phyloP scores from a whole-genome alignment of 352 stramenopile genomes.

The Phytopythium boreale region DNA sequence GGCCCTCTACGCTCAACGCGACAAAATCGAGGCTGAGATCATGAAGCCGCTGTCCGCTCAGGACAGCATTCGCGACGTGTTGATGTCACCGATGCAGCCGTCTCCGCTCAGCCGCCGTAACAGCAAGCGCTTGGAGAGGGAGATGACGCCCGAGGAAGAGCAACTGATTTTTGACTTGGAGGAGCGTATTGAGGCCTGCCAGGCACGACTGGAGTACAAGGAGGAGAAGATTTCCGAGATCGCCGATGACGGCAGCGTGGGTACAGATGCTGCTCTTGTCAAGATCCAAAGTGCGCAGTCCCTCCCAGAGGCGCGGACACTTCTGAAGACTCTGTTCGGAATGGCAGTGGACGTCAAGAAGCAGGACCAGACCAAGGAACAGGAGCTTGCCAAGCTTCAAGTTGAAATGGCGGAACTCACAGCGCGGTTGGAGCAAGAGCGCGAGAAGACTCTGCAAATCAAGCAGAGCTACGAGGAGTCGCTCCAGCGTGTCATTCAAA shows the following conservation, averaged over 20 bases:
- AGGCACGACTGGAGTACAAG: conserved; percentile 87
- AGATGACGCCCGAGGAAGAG: conserved; percentile 78
- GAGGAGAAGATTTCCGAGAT: conserved; percentile 88
- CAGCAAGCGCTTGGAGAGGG: conserved; percentile 39
- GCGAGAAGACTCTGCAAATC: conserved; percentile 70
- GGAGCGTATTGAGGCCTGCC: conserved; percentile 82
- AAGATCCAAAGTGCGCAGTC: conserved; percentile 86
- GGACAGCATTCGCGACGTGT: conserved; percentile 72
- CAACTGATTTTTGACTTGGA: conserved; percentile 81
- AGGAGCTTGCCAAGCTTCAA: conserved; percentile 70
- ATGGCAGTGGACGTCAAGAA: conserved; percentile 89
- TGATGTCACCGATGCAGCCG: conserved; percentile 70
- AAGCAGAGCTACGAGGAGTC: conserved; percentile 85
- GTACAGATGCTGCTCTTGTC: conserved; percentile 45
- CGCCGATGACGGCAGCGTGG: conserved; percentile 41
- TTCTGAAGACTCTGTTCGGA: conserved; percentile 83
- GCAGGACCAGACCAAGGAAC: conserved; percentile 78
- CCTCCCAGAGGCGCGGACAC: conserved; percentile 70
- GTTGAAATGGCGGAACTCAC: conserved; percentile 67
- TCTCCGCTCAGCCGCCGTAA: conserved; percentile 38
- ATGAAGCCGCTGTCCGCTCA: conserved; percentile 57
- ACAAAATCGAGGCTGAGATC: conserved; percentile 68
- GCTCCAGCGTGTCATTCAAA: conserved; percentile 65
- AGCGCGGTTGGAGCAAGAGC: conserved; percentile 62
- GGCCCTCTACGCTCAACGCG: conserved; percentile 62